Conservation (phyloP, 108 stramenopile species). For the Cyclotella baltica region DNA sequence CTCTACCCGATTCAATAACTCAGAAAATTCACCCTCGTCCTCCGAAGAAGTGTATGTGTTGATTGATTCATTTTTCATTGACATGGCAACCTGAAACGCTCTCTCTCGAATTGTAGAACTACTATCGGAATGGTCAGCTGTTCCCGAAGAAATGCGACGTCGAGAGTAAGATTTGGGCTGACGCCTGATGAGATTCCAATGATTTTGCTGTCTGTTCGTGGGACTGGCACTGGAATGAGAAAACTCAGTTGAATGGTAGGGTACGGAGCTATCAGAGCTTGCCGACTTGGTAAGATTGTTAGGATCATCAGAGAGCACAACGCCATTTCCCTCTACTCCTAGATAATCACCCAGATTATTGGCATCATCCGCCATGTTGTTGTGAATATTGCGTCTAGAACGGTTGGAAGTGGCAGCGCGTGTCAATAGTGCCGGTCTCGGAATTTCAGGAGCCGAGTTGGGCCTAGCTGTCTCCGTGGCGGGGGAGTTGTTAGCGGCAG, state of each 20-base stretch:
- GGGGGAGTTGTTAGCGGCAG: not conserved
- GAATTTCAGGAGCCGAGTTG: slow-evolving; percentile 2
- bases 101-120: slow-evolving; percentile 22
- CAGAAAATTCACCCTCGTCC: slow-evolving; percentile 10
- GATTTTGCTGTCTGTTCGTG: not conserved
- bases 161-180: not conserved
- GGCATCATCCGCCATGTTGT: no score
- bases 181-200: not conserved
- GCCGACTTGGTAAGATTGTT: not conserved
- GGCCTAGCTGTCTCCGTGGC: not conserved
- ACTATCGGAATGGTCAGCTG: not conserved
- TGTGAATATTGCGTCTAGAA: not conserved
- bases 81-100: slow-evolving; percentile 33
- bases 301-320: not conserved
- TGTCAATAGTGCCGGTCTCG: not conserved
- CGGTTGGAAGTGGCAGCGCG: not conserved
- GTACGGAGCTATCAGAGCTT: not conserved
- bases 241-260: not conserved
- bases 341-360: slow-evolving; percentile 6
- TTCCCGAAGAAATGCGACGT: slow-evolving; percentile 10
- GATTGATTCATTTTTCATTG: slow-evolving; percentile 24
- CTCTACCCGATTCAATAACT: slow-evolving; percentile 29
- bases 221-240: not conserved
- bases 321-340: slow-evolving; percentile 6
- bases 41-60: slow-evolving; percentile 1